Evolutionary conservation across 176 grass and related monocot genomes (phyloP), one percentile per base, ranked within the genome.

Genomic region (Carex parvula): DNA sequence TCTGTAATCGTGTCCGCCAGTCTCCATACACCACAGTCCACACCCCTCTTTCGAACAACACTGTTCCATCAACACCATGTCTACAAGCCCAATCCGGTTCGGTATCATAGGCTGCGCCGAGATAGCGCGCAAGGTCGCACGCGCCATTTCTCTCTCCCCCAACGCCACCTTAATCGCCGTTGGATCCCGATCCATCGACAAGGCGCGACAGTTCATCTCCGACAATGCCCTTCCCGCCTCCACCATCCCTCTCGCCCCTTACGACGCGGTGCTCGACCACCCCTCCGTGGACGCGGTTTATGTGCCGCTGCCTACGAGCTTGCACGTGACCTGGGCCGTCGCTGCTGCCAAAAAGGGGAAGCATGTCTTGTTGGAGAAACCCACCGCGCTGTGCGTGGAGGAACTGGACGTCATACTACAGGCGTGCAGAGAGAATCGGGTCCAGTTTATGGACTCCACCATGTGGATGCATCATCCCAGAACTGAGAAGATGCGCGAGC

Each of bases 381-480:
- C 94, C 77, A 88, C 92, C 16, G 94, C 94, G 71, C 79, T 91
- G 6, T 91, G 85, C 81, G 84, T 89, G 48, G 90, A 87, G 17
- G 92, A 97, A 4, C 89, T 97, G 42, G 91, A 90, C 50, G 79
- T 57, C 48, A 93, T 96, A 70, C 91, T 96, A 57, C 85, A 82
- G 29, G 85, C 94, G 18, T 96, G 94, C 61, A 70, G 87, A 8
- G 82, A 56, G 33, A 13, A 59, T 1, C 84, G 84, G 2, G 89
- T 98, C 63, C 91, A 93, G 83, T 93, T 98, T 79, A 98, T 98
- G 91, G 92, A 98, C 81, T 81, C 84, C 72, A 95, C 95, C 17
- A 95, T 98, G 95, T 98, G 95, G 95, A 86, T 98, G 89, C 95
- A 98, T 79, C 58, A 98, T 70, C 95, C 92, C 8, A 84, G 95